Base-by-base conservation (phyloP, 768 basidiomycete species). In the Pisolithus tinctorius region DNA sequence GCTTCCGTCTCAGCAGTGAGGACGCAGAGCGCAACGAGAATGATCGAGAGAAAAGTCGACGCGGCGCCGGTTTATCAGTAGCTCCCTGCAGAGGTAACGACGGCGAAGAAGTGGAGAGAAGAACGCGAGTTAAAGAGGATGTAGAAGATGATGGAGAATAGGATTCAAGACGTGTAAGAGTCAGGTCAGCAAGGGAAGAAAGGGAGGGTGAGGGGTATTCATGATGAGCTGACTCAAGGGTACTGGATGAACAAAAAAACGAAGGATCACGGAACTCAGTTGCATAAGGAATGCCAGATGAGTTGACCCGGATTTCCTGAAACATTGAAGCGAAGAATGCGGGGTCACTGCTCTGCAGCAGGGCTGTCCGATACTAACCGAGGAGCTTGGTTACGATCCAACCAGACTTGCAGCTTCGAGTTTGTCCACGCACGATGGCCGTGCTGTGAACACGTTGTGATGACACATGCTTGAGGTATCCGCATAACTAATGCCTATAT, bases 261-360 rank as follows among this genome's bases (percentile, higher is more conserved):
- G 65, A 64, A 8, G 69, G 55, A 27, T 69, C 56, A 44, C 48
- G 58, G 11, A 69, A 69, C 45, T 67, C 67, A 38, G 51, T 55
- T 0, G 69, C 14, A 4, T 66, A 68, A 1, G 65, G 65, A 2
- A 68, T 31, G 6, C 65, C 65, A 31, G 56, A 66, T 34, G 67
- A 39, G 38, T 58, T 63, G 55, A 68, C 65, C 54, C 58, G 63
- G 59, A 67, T 54, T 30, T 66, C 42, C 25, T 48, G 56, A 8
- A 54, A 16, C 63, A 66, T 66, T 8, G 25, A n/a, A 29, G 26
- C 16, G 27, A 13, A 36, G n/a, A 41, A 17, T 39, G 29, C 16
- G 13, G 27, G 23, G 26, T 38, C 25, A 45, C 43, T 26, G 43
- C 43, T 23, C 29, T 48, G 26, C 38, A 49, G 27, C 23, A 13